These are phyloP conservation scores for Corylus avellana DNA, from an alignment of 306 rosid species.

Conservation along the genomic window DNA sequence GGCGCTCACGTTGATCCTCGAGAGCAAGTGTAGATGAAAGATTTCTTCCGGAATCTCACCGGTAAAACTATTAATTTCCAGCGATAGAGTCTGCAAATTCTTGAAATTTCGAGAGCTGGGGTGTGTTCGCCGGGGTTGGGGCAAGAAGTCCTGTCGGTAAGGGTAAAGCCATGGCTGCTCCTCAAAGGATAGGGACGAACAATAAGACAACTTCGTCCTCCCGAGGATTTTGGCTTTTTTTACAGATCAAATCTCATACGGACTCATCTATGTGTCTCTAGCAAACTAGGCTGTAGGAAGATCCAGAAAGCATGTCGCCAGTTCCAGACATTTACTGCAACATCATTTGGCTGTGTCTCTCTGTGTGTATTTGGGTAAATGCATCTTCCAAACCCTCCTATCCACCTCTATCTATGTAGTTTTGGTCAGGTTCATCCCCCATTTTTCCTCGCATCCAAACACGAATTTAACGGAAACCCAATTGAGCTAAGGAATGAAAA, in stretches of 20 bases:
- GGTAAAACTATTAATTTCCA: slow-evolving; percentile 38
- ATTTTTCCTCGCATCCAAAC: slow-evolving; percentile 19
- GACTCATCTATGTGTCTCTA: slow-evolving; percentile 36
- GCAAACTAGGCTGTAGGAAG: slow-evolving; percentile 30
- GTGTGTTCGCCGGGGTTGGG: too few species aligned
- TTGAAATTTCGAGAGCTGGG: slow-evolving; percentile 23
- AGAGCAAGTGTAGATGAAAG: slow-evolving; percentile 18
- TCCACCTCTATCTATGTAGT: neutral
- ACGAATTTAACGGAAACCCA: neutral
- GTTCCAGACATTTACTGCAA: slow-evolving; percentile 36
- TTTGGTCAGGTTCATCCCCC: neutral
- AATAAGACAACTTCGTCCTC: slow-evolving; percentile 34
- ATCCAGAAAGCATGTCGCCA: slow-evolving; percentile 30
- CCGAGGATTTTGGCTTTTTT: slow-evolving; percentile 11
- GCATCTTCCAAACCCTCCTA: slow-evolving; percentile 3
- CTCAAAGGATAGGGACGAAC: slow-evolving; percentile 2
- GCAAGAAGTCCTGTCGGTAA: neutral
- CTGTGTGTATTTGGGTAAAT: slow-evolving; percentile 39
- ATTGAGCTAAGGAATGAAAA: neutral
- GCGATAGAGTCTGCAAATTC: slow-evolving; percentile 34
- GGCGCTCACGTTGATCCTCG: slow-evolving; percentile 41
- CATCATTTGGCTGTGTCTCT: slow-evolving; percentile 34
- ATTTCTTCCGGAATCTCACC: slow-evolving; percentile 45
- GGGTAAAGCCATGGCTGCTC: slow-evolving; percentile 3
- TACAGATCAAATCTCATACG: slow-evolving; percentile 9